A percentile compares a stretch with the other conserved stretches of the same genome.
phyloP scores from a whole-genome alignment of 768 basidiomycete species.

The Chiua virens region DNA sequence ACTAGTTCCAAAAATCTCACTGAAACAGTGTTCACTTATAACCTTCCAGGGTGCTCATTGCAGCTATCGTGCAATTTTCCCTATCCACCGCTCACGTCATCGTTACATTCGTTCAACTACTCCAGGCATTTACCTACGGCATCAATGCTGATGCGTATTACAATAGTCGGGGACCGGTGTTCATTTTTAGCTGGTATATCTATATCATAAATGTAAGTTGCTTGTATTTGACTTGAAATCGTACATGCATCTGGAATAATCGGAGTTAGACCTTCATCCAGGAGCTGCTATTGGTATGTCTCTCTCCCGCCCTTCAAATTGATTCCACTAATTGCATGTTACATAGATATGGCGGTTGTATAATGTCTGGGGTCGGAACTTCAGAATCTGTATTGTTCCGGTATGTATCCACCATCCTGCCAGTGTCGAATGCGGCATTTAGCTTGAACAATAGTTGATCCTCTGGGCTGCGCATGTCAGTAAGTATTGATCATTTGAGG shows the following conservation, averaged over 20 bases:
- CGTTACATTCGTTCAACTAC: slow-evolving; percentile 10
- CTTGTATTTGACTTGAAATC: background rate
- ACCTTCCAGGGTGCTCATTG: slow-evolving; percentile 7
- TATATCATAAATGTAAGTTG: slow-evolving; percentile 20
- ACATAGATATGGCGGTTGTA: slow-evolving; percentile 28
- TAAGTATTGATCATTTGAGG: slow-evolving; percentile 5
- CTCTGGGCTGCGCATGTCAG: slow-evolving; percentile 17
- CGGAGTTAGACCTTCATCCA: slow-evolving; percentile 13
- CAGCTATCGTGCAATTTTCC: slow-evolving; percentile 17
- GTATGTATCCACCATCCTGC: slow-evolving; percentile 9
- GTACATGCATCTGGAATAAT: background rate
- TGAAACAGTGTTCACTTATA: background rate
- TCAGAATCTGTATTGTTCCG: slow-evolving; percentile 13
- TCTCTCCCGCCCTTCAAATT: background rate
- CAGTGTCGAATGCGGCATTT: background rate
- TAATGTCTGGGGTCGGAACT: slow-evolving; percentile 12
- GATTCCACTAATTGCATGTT: background rate
- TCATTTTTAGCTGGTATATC: slow-evolving; percentile 16
- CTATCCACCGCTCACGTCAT: slow-evolving; percentile 15
- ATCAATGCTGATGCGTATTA: slow-evolving; percentile 8
- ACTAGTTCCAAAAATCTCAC: too few species aligned
- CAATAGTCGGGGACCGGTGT: slow-evolving; percentile 1
- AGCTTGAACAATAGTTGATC: slow-evolving; percentile 6
- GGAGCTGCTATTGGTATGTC: slow-evolving; percentile 16
- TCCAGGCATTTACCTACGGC: slow-evolving; percentile 14